Conservation (phyloP, 2,329 filamentous ascomycete species). For the Fulvia fulva region DNA sequence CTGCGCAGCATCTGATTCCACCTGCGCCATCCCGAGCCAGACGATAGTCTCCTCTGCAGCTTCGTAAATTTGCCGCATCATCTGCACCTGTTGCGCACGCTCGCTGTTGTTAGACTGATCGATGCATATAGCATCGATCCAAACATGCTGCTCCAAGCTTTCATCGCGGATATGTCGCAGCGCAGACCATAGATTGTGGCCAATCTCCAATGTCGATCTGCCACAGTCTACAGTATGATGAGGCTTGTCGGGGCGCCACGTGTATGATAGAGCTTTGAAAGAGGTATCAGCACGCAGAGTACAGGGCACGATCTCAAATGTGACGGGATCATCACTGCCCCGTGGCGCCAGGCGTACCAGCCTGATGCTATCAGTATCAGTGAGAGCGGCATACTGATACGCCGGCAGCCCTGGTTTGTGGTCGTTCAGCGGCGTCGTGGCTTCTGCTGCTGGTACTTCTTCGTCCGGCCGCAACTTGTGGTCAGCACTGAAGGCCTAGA, state of each 20-base stretch:
- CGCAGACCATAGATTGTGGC: not conserved
- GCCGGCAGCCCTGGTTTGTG: not conserved
- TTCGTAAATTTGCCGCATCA: slow-evolving; percentile 36
- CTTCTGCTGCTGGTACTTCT: not conserved
- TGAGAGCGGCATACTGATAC: not conserved
- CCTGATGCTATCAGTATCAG: not conserved
- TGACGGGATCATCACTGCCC: not conserved
- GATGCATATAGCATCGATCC: slow-evolving; percentile 39
- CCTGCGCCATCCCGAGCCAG: slow-evolving; percentile 8
- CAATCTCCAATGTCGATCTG: not conserved
- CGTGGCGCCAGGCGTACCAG: not conserved
- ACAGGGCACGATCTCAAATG: not conserved
- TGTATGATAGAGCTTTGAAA: not conserved
- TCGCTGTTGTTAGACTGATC: slow-evolving; percentile 30
- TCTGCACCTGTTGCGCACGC: slow-evolving; percentile 34
- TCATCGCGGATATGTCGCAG: not conserved
- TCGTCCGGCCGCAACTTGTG: not conserved
- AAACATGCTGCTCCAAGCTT: slow-evolving; percentile 19
- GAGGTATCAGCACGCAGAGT: not conserved
- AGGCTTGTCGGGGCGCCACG: not conserved
- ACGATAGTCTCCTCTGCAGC: slow-evolving; percentile 4
- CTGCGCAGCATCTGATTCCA: not conserved
- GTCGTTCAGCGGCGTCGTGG: not conserved
- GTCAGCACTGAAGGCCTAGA: not conserved
- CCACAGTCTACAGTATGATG: not conserved